These are phyloP conservation scores for Viola pubescens DNA, from an alignment of 441 rosid genomes.

Conservation along the genomic window DNA sequence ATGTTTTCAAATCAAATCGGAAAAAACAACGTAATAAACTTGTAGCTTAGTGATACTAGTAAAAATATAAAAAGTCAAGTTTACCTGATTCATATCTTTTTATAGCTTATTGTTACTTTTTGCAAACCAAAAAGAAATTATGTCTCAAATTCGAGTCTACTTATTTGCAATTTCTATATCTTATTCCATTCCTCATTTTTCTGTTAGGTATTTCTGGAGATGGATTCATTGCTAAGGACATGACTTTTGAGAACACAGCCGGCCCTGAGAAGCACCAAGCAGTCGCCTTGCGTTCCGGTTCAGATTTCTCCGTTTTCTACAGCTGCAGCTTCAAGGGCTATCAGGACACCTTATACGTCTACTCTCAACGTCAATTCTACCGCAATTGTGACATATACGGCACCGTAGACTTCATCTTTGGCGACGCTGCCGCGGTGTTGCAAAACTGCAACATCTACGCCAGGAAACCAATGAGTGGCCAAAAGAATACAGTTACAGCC, in stretches of 20 bases:
- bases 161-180: no score
- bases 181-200: no score
- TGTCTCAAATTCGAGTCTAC: no score
- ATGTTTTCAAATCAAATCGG: slow-evolving; percentile 8
- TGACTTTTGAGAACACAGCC: slow-evolving; percentile 82
- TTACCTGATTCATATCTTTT: no score
- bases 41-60: no score
- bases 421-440: slow-evolving; percentile 40
- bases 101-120: no score
- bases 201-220: slow-evolving; percentile 61
- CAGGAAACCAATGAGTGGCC: slow-evolving; percentile 36
- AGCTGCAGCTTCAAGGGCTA: slow-evolving; percentile 64
- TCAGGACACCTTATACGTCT: slow-evolving; percentile 81
- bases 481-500: slow-evolving; percentile 53
- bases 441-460: slow-evolving; percentile 43
- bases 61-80: no score
- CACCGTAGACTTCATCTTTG: slow-evolving; percentile 60
- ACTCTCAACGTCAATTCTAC: slow-evolving; percentile 73
- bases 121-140: no score
- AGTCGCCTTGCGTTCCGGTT: slow-evolving; percentile 64
- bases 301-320: slow-evolving; percentile 62
- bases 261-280: slow-evolving; percentile 80
- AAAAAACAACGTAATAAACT: no score
- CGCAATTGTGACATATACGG: slow-evolving; percentile 62
- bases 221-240: slow-evolving; percentile 71